These are phyloP conservation scores for Pseudonitzschia delicatissima DNA, from an alignment of 108 stramenopile genomes.

Conservation along the genomic window DNA sequence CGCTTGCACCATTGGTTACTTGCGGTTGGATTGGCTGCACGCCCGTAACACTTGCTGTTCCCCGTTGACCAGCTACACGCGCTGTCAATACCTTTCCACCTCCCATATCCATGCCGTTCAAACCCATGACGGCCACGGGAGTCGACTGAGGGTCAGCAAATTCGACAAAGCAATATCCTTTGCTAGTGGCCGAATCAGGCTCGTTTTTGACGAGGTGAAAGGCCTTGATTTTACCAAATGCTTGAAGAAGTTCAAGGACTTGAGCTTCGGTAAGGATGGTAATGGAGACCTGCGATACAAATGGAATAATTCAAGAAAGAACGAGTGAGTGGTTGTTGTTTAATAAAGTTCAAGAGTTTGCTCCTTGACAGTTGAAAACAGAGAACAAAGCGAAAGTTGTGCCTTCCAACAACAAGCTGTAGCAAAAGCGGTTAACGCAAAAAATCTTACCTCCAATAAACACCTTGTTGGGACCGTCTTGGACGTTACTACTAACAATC, in stretches of 20 bases:
- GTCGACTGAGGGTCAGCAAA: slow-evolving; percentile 84
- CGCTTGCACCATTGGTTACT: neutral
- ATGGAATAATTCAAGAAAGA: neutral
- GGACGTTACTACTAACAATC: slow-evolving; percentile 84
- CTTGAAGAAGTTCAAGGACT: slow-evolving; percentile 88
- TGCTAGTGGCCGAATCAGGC: slow-evolving; percentile 63
- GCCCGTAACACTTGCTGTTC: neutral
- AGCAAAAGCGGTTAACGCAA: neutral
- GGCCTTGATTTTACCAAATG: slow-evolving; percentile 90
- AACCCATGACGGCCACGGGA: slow-evolving; percentile 82
- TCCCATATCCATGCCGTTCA: slow-evolving; percentile 95
- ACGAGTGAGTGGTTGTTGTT: too few species aligned
- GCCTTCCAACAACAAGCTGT: neutral
- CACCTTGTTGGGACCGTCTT: slow-evolving; percentile 97
- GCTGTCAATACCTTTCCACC: slow-evolving; percentile 93
- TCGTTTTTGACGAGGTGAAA: slow-evolving; percentile 95
- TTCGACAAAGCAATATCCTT: slow-evolving; percentile 98
- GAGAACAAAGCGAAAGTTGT: neutral
- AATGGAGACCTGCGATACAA: slow-evolving; percentile 71
- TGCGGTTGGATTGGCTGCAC: neutral
- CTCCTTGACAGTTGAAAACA: neutral
- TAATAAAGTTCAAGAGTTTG: too few species aligned
- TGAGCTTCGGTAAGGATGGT: slow-evolving; percentile 91
- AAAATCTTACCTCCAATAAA: slow-evolving; percentile 85
- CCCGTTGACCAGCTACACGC: slow-evolving; percentile 59